Evolutionary conservation across 257 asterid genomes (phyloP).

Genomic region (Primulina huaijiensis): DNA sequence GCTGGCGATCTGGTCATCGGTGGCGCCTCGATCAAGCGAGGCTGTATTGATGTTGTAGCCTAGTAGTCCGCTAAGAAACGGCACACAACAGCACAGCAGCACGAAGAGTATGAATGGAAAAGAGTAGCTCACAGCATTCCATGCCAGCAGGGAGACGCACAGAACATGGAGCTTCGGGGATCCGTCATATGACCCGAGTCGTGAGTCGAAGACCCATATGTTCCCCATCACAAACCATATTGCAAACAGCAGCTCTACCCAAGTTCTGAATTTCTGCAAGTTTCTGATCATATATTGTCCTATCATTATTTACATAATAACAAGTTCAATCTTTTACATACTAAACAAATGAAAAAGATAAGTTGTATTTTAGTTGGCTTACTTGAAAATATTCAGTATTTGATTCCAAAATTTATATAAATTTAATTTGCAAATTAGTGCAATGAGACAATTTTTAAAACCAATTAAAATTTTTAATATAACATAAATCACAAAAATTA

Average conservation of each 20-base stretch:
- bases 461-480: too few relatives aligned
- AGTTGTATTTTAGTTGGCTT: too few relatives aligned
- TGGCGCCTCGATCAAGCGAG: constrained; percentile 67
- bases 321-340: too few relatives aligned
- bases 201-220: constrained; percentile 84
- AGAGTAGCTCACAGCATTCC: constrained; percentile 92
- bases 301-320: neutral
- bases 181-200: constrained; percentile 60
- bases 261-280: constrained; percentile 57
- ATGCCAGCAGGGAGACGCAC: constrained; percentile 69
- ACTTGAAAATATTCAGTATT: neutral
- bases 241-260: constrained; percentile 71
- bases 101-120: constrained; percentile 82
- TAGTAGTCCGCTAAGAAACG: constrained; percentile 57
- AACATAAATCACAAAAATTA: too few relatives aligned
- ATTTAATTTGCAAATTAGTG: too few relatives aligned
- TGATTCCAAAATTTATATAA: too few relatives aligned
- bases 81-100: constrained; percentile 81
- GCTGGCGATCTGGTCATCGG: constrained; percentile 65
- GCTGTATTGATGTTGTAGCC: constrained; percentile 92
- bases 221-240: constrained; percentile 98
- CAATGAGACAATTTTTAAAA: too few relatives aligned
- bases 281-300: constrained; percentile 35
- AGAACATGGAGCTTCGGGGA: constrained; percentile 83
- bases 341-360: neutral